A percentile compares a stretch with the other conserved stretches of the same genome.
These are phyloP conservation scores for Phytopythium kandeliae DNA, from an alignment of 352 stramenopile species.

Conservation along the genomic window DNA sequence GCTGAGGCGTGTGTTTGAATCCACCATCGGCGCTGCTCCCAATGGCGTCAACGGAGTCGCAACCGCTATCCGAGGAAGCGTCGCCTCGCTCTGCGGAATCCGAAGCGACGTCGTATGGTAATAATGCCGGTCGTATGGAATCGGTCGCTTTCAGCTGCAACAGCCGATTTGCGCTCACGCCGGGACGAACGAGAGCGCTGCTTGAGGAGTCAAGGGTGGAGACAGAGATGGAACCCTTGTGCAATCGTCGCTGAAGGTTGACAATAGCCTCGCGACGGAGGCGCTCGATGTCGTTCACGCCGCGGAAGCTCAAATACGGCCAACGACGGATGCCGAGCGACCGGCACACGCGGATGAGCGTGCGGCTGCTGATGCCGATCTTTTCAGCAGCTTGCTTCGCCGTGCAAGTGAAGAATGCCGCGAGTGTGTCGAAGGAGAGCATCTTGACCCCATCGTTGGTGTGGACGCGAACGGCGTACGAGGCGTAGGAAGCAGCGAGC, in stretches of 20 bases:
- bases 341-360: constrained; percentile 43
- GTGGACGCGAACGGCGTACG: constrained; percentile 28
- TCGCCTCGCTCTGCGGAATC: no score
- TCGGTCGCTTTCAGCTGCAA: constrained; percentile 49
- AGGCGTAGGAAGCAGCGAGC: constrained; percentile 16
- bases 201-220: constrained; percentile 19
- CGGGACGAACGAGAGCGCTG: constrained; percentile 42
- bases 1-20: constrained; percentile 14
- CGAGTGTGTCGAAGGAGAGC: constrained; percentile 40
- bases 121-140: constrained; percentile 6
- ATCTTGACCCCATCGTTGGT: constrained; percentile 36
- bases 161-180: constrained; percentile 65
- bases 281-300: constrained; percentile 46
- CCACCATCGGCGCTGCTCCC: constrained; percentile 16
- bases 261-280: constrained; percentile 46
- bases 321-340: constrained; percentile 44
- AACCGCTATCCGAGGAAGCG: no score
- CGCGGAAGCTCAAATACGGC: constrained; percentile 48
- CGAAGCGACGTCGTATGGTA: neutral
- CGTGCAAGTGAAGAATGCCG: constrained; percentile 37
- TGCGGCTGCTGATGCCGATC: constrained; percentile 43
- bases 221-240: constrained; percentile 14
- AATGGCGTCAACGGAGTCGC: no score
- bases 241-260: constrained; percentile 37
- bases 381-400: constrained; percentile 49